Percentiles rank a stretch among this genome's conserved stretches.
phyloP scores from a whole-genome alignment of 164 flowering plant genomes.

The Umbellularia californica region DNA sequence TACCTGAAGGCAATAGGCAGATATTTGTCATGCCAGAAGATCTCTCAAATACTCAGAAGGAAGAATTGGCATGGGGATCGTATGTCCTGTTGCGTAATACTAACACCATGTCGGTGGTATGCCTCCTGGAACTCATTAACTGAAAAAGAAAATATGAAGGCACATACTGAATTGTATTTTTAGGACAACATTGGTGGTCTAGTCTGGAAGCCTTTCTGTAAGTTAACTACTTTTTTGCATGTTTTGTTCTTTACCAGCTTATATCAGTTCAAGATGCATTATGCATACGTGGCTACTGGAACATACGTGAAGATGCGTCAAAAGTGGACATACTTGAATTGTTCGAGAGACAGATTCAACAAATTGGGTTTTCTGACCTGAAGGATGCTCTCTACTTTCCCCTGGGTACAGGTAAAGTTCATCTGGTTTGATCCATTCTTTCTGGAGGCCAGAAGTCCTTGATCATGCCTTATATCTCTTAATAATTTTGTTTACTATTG shows the following conservation, averaged over 20 bases:
- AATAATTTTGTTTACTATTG: background rate
- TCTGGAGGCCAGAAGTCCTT: background rate
- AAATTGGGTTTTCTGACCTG: conserved; percentile 53
- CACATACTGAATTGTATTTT: background rate
- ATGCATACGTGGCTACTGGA: conserved; percentile 92
- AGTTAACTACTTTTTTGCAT: background rate
- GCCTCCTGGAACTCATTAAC: conserved; percentile 1
- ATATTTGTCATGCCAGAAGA: conserved; percentile 66
- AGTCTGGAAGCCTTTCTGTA: background rate
- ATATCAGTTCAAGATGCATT: conserved; percentile 45
- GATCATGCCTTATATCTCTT: background rate
- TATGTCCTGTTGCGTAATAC: conserved; percentile 76
- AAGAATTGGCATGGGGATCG: conserved; percentile 90
- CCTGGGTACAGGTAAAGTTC: conserved; percentile 43
- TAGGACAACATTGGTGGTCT: background rate
- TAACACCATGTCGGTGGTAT: conserved; percentile 71
- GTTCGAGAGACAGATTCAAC: conserved; percentile 49
- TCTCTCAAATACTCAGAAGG: conserved; percentile 41
- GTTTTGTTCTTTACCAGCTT: conserved; percentile 30
- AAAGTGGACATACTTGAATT: conserved; percentile 42
- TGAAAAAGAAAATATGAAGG: background rate
- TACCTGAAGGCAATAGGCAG: conserved; percentile 64
- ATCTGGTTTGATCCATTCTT: background rate
- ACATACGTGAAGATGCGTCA: conserved; percentile 40
- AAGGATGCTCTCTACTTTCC: conserved; percentile 71